A percentile compares a stretch with the other conserved stretches of the same genome.
phyloP scores from a whole-genome alignment of 495 filamentous ascomycete genomes.

The Parathielavia hyrcaniae region DNA sequence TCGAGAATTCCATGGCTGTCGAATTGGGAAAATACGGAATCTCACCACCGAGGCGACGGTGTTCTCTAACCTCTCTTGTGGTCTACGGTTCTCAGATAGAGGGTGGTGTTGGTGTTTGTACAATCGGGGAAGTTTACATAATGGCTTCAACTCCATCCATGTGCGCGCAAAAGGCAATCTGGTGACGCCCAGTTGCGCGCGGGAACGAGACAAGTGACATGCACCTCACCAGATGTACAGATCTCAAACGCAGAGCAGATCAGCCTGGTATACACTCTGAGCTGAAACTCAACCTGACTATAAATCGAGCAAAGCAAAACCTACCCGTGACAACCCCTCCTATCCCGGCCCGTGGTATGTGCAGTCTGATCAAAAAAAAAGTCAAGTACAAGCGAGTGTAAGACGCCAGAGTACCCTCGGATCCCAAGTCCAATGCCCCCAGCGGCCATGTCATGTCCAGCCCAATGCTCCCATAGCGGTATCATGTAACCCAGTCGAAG shows the following conservation, averaged over 20 bases:
- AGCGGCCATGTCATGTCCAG: neutral
- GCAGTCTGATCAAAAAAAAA: slow-evolving; percentile 1
- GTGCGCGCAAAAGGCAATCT: too few species aligned
- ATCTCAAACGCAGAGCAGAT: neutral
- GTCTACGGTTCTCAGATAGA: too few species aligned
- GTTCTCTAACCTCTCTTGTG: too few species aligned
- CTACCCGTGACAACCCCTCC: neutral
- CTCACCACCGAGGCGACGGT: too few species aligned
- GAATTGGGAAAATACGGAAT: too few species aligned
- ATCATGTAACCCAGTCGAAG: slow-evolving; percentile 5
- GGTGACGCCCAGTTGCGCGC: too few species aligned
- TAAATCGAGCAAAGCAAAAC: neutral
- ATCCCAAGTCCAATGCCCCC: neutral
- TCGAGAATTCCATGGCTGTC: too few species aligned
- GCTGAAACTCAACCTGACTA: slow-evolving; percentile 10
- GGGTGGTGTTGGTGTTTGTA: too few species aligned
- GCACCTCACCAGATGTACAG: too few species aligned
- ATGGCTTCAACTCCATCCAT: too few species aligned
- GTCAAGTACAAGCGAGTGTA: slow-evolving; percentile 2
- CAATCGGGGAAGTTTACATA: too few species aligned
- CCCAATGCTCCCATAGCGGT: slow-evolving; percentile 2
- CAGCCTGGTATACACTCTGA: neutral
- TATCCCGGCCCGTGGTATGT: neutral
- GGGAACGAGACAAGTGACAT: too few species aligned
- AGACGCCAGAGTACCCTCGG: slow-evolving; percentile 3